Evolutionary conservation across 139 green algal species (phyloP).

Genomic region (Volvox africanus): DNA sequence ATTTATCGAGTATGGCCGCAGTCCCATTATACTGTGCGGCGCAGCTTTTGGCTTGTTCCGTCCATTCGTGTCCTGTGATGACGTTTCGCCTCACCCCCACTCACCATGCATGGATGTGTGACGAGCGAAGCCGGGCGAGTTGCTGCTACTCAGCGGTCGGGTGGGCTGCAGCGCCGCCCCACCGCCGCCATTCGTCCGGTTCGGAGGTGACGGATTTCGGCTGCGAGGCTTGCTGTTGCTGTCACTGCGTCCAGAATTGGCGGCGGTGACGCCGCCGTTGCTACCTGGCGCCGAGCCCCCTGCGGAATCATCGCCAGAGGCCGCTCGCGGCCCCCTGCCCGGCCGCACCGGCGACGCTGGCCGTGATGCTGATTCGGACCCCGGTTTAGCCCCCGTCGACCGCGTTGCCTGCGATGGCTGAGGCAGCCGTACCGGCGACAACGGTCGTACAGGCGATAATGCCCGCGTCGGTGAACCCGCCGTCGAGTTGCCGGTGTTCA

Average conservation of each 20-base stretch:
- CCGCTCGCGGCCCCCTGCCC: not conserved
- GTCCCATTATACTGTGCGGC: no score
- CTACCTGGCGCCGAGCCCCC: not conserved
- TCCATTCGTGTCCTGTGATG: no score
- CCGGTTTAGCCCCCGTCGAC: not conserved
- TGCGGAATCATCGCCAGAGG: not conserved
- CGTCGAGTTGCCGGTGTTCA: not conserved
- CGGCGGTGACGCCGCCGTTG: not conserved
- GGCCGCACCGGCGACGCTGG: not conserved
- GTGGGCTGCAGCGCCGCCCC: not conserved
- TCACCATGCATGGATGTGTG: not conserved
- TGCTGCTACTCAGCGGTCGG: not conserved
- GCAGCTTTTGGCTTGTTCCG: no score
- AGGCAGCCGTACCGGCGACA: not conserved
- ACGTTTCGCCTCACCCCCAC: no score
- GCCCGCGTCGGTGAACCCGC: not conserved
- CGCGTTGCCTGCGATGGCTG: not conserved
- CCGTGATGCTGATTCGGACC: not conserved
- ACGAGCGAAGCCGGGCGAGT: not conserved
- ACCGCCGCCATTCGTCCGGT: not conserved
- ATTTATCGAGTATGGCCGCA: no score
- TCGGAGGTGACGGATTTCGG: not conserved
- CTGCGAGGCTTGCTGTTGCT: not conserved
- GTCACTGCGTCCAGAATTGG: not conserved
- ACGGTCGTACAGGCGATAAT: not conserved